Evolutionary conservation across 192 early-diverging fungal genomes (phyloP).

Genomic region (Coemansia sp.): DNA sequence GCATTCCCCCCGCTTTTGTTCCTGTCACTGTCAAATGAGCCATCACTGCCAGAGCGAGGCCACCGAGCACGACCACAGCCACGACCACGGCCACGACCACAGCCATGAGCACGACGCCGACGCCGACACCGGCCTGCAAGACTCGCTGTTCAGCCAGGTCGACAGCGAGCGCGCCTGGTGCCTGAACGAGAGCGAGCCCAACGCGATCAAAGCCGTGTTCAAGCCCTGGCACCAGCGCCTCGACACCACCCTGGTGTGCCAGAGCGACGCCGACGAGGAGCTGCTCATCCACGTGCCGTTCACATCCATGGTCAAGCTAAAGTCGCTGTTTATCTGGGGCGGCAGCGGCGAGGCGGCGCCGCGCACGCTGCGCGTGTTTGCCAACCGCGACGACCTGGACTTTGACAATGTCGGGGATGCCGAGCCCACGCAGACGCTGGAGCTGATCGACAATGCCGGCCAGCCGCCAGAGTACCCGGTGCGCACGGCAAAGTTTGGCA

Average conservation of each 20-base stretch:
- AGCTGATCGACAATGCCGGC: slow-evolving; percentile 52
- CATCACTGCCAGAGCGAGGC: slow-evolving; percentile 49
- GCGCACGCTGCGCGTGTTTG: slow-evolving; percentile 72
- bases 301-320: slow-evolving; percentile 84
- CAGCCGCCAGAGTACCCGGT: slow-evolving; percentile 63
- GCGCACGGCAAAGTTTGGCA: slow-evolving; percentile 70
- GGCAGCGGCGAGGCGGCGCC: slow-evolving; percentile 61
- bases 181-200: slow-evolving; percentile 72
- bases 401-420: slow-evolving; percentile 76
- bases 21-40: too few relatives aligned
- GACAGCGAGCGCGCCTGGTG: slow-evolving; percentile 71
- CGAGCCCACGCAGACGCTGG: slow-evolving; percentile 76
- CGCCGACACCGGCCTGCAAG: slow-evolving; percentile 60
- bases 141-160: slow-evolving; percentile 73
- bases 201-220: slow-evolving; percentile 68
- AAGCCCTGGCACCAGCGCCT: slow-evolving; percentile 80
- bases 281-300: slow-evolving; percentile 90
- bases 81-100: slow-evolving; percentile 54
- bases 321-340: slow-evolving; percentile 77
- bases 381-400: slow-evolving; percentile 88
- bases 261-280: slow-evolving; percentile 87
- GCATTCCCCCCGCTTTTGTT: neutral
- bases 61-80: slow-evolving; percentile 49
- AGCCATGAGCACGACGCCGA: slow-evolving; percentile 73
- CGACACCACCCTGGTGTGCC: slow-evolving; percentile 64